Evolutionary conservation across 768 basidiomycete genomes (phyloP).

Genomic region (Fomitopsis pulvina): DNA sequence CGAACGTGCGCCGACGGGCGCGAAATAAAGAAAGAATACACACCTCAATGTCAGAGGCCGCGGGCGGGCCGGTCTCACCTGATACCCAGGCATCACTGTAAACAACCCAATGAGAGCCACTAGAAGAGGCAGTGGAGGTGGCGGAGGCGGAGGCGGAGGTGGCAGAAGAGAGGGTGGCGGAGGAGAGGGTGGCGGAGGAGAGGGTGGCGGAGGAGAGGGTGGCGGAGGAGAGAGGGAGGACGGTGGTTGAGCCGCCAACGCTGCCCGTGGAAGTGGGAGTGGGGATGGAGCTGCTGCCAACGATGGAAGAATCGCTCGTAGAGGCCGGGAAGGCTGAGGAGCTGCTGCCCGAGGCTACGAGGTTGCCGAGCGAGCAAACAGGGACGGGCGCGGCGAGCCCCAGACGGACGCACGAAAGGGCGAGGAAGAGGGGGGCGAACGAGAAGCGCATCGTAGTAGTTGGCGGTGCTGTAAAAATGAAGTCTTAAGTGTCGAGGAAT

Average conservation of each 20-base stretch:
- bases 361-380: not conserved
- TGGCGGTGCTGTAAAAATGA: not conserved
- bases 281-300: not conserved
- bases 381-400: conserved; percentile 3
- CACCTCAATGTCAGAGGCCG: conserved; percentile 38
- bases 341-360: not conserved
- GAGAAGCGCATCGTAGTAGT: not conserved
- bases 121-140: conserved; percentile 24
- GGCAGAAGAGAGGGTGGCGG: too few species aligned
- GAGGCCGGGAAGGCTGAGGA: not conserved
- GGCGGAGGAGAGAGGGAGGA: conserved; percentile 4
- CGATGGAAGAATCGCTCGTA: not conserved
- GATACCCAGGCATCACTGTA: conserved; percentile 37
- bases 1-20: not conserved
- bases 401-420: not conserved
- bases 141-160: conserved; percentile 8
- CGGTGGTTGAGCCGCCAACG: too few species aligned
- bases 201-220: too few species aligned
- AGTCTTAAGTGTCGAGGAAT: not conserved
- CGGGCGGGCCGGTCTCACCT: conserved; percentile 43
- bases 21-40: not conserved
- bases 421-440: not conserved
- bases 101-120: conserved; percentile 44
- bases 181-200: too few species aligned
- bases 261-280: not conserved